Percentiles rank a stretch among this genome's conserved stretches.
Evolutionary conservation across 768 basidiomycete genomes (phyloP).

Genomic region (Termitomyces sp.): DNA sequence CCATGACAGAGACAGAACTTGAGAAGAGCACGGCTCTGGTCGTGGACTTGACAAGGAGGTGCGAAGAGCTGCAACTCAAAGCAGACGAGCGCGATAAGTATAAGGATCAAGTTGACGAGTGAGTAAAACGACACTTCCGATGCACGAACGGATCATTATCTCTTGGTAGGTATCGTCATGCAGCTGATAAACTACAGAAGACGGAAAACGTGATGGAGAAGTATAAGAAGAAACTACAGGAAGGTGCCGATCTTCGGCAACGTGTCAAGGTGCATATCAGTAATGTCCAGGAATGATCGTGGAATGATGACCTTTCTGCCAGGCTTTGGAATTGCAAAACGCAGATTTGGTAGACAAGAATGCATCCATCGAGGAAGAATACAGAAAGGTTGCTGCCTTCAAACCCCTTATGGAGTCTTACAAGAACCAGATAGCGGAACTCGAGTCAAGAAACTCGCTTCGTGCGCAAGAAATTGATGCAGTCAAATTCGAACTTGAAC

Average conservation of each 20-base stretch:
- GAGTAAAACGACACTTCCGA: constrained; percentile 19
- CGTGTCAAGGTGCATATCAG: constrained; percentile 63
- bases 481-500: constrained; percentile 72
- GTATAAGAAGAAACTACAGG: constrained; percentile 97
- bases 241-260: constrained; percentile 84
- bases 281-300: not conserved
- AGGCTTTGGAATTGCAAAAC: constrained; percentile 93
- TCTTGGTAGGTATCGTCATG: constrained; percentile 72
- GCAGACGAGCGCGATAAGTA: constrained; percentile 77
- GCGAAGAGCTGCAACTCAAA: constrained; percentile 73
- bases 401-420: constrained; percentile 91
- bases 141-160: not conserved
- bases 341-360: constrained; percentile 88
- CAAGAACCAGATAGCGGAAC: constrained; percentile 76
- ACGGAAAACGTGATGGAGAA: constrained; percentile 98
- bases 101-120: constrained; percentile 97
- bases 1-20: constrained; percentile 74
- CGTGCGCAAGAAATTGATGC: constrained; percentile 69
- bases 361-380: constrained; percentile 88
- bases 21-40: constrained; percentile 71
- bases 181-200: constrained; percentile 88
- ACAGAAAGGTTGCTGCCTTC: constrained; percentile 78
- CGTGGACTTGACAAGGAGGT: constrained; percentile 69
- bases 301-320: not conserved
- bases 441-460: constrained; percentile 66